Base-by-base conservation (phyloP, 352 stramenopile genomes). In the Blastocystis sp. region DNA sequence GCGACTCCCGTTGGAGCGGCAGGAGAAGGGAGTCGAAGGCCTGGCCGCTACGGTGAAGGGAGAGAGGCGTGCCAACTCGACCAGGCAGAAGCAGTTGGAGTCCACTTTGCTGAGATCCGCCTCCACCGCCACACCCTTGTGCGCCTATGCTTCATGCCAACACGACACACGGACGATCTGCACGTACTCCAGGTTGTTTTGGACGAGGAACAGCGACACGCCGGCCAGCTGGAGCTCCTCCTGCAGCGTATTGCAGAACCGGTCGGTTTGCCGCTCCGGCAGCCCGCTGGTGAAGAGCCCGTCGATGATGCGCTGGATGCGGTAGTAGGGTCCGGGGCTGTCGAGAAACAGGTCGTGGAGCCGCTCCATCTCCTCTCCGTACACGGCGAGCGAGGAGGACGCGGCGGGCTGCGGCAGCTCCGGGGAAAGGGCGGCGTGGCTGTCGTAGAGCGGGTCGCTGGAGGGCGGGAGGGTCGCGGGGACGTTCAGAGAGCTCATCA, bases 361-460 rank as follows among this genome's bases (percentile, higher is more conserved):
- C 9, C 24, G 24, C 43, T 74, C 64, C 28, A 74, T 45, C 43
- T 45, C 17, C 19, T 74, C 64, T 21, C 24, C 64, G 34, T 74
- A 74, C 64, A 48, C 40, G 34, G 11, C 43, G 0, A 28, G 10
- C 21, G 64, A 43, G 2, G 7, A 7, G 7, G 34, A 42, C 3
- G 14, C 21, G 64, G 34, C n/a, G 7, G n/a, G 34, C 2, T n/a
- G 64, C 28, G 64, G 64, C n/a, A 24, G 21, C 43, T 45, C 43
- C 40, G 64, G 64, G 14, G 6, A 14, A 14, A 57, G 6, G 48
- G 48, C 6, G 6, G 48, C 48, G 48, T 57, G 48, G n/a, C 34
- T 74, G 66, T 84, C 74, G 48, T 84, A 84, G 3, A 84, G 52
- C 7, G 74, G 17, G 52, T 84, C 74, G 45, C 74, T 57, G 24